These are phyloP conservation scores for Lindgomyces ingoldianus DNA, from an alignment of 495 filamentous ascomycete species.

Conservation along the genomic window DNA sequence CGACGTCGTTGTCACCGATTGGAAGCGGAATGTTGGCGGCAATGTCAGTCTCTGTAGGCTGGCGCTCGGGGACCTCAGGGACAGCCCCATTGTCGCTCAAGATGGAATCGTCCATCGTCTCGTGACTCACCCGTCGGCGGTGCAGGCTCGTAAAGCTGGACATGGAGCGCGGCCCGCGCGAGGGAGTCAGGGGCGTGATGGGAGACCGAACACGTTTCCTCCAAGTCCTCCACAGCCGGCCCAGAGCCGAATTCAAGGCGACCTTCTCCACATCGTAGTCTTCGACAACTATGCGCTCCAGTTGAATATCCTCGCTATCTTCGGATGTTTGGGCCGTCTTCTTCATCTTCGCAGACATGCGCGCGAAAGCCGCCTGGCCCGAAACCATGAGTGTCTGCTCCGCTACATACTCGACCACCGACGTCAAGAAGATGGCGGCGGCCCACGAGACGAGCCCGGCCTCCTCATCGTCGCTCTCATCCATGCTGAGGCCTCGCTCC, in stretches of 20 bases:
- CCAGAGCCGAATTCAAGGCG: slow-evolving; percentile 81
- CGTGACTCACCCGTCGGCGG: slow-evolving; percentile 26
- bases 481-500: slow-evolving; percentile 61
- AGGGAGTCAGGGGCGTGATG: slow-evolving; percentile 40
- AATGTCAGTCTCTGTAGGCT: slow-evolving; percentile 44
- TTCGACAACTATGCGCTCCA: slow-evolving; percentile 74
- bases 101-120: slow-evolving; percentile 24
- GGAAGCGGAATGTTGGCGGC: slow-evolving; percentile 64
- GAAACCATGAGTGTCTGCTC: slow-evolving; percentile 85
- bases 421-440: slow-evolving; percentile 92
- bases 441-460: slow-evolving; percentile 79
- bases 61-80: slow-evolving; percentile 38
- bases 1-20: slow-evolving; percentile 65
- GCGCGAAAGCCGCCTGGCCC: slow-evolving; percentile 82
- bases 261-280: slow-evolving; percentile 92
- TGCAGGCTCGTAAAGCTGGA: slow-evolving; percentile 27
- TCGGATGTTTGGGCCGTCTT: slow-evolving; percentile 40
- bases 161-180: slow-evolving; percentile 21
- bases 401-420: slow-evolving; percentile 89
- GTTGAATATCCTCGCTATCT: slow-evolving; percentile 38
- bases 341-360: slow-evolving; percentile 58
- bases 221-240: slow-evolving; percentile 93
- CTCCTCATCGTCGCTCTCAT: slow-evolving; percentile 49
- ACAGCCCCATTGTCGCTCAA: not conserved
- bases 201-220: slow-evolving; percentile 69